A percentile compares a stretch with the other conserved stretches of the same genome.
phyloP scores from a whole-genome alignment of 2,329 filamentous ascomycete genomes.

The Colletotrichum lini region DNA sequence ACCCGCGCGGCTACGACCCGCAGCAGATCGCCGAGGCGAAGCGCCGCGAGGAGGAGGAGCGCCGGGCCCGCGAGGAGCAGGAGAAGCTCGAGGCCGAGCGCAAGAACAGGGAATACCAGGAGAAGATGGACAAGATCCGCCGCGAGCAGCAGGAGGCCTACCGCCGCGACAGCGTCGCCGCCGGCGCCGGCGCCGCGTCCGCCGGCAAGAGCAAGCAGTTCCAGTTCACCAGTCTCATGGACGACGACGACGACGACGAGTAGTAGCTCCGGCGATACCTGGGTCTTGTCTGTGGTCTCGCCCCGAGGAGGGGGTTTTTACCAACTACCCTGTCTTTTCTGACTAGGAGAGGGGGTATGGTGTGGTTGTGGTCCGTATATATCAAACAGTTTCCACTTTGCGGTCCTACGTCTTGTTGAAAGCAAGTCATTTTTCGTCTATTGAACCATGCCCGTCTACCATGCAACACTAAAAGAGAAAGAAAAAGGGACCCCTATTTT shows the following conservation, averaged over 20 bases:
- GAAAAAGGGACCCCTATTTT: neutral
- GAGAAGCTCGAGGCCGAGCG: slow-evolving; percentile 61
- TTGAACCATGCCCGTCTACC: slow-evolving; percentile 27
- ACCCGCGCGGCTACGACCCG: slow-evolving; percentile 73
- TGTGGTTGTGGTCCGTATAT: no score
- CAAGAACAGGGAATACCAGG: slow-evolving; percentile 56
- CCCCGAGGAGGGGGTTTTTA: no score
- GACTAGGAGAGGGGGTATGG: no score
- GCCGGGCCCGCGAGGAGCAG: slow-evolving; percentile 52
- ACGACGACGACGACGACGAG: slow-evolving; percentile 65
- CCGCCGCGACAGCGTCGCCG: slow-evolving; percentile 45
- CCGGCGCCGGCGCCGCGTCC: slow-evolving; percentile 44
- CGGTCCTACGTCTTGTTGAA: neutral
- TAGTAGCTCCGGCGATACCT: slow-evolving; percentile 34
- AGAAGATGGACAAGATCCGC: slow-evolving; percentile 57
- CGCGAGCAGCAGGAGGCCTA: slow-evolving; percentile 58
- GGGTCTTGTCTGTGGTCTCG: no score
- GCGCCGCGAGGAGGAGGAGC: slow-evolving; percentile 65
- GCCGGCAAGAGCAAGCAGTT: slow-evolving; percentile 66
- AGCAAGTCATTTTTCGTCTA: slow-evolving; percentile 20
- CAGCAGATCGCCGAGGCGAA: slow-evolving; percentile 67
- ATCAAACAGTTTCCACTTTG: no score
- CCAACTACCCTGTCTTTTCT: no score
- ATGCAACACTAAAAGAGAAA: neutral
- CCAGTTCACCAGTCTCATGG: slow-evolving; percentile 68